Percentiles rank a stretch among this genome's conserved stretches.
phyloP scores from a whole-genome alignment of 257 asterid species.

The Buddleja alternifolia region DNA sequence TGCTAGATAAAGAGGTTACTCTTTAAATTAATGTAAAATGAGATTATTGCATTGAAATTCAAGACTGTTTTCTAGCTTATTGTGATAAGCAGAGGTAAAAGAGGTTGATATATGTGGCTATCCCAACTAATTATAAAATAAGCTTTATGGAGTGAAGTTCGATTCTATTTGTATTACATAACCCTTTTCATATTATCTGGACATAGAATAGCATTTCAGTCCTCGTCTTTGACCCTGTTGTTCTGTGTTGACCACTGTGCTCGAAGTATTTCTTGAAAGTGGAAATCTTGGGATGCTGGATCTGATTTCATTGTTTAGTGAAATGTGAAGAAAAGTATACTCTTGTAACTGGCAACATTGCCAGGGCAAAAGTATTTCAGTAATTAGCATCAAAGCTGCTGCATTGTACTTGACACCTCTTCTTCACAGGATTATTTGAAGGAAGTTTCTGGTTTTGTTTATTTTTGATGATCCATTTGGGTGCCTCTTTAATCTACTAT shows the following conservation, averaged over 20 bases:
- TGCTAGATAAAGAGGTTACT: slow-evolving; percentile 9
- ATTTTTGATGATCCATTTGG: slow-evolving; percentile 76
- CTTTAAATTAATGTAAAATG: slow-evolving; percentile 2
- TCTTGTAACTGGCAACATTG: slow-evolving; percentile 24
- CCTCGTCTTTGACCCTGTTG: slow-evolving; percentile 8
- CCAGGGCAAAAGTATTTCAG: slow-evolving; percentile 45
- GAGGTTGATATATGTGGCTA: background rate
- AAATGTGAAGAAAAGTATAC: slow-evolving; percentile 28
- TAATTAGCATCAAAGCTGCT: slow-evolving; percentile 57
- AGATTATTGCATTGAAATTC: background rate
- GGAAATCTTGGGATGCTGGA: slow-evolving; percentile 22
- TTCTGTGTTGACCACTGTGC: slow-evolving; percentile 10
- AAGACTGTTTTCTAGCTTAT: slow-evolving; percentile 21
- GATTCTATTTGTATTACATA: slow-evolving; percentile 5
- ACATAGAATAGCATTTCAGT: slow-evolving; percentile 1
- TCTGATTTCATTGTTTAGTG: slow-evolving; percentile 20
- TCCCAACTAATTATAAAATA: slow-evolving; percentile 7
- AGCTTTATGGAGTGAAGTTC: background rate
- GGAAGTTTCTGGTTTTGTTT: slow-evolving; percentile 88
- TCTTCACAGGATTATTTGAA: slow-evolving; percentile 84
- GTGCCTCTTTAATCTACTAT: slow-evolving; percentile 81
- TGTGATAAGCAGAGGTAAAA: background rate
- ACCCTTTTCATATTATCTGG: slow-evolving; percentile 13
- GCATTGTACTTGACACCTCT: slow-evolving; percentile 63
- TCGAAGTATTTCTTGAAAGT: slow-evolving; percentile 17